Base-by-base conservation (phyloP, 2,329 filamentous ascomycete species). In the Penicillium polonicum region DNA sequence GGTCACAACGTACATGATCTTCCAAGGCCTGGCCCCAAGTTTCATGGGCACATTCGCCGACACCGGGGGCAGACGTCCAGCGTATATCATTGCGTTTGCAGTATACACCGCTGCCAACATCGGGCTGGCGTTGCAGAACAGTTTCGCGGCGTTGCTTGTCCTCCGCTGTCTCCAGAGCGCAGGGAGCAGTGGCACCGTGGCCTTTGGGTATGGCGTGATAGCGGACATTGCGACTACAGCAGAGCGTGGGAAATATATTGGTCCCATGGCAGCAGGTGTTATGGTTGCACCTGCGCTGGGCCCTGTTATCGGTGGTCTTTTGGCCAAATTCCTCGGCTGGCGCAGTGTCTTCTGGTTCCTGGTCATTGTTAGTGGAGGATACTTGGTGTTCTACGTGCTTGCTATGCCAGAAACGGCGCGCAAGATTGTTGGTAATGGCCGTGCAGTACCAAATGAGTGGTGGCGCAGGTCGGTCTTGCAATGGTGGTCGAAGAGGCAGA, bases 381-480 rank as follows among this genome's bases (percentile, higher is more conserved):
- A 65, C 5, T 43, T 67, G 31, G 13, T 65, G 6, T 23, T 63
- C 1, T 63, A 62, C 19, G 31, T 59, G 23, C 27, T 62, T 13
- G 25, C 44, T 35, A 60, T 65, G 60, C 76, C 75, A 0, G 76
- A 77, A 49, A 77, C 75, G 0, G 52, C 62, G n/a, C 70, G 75
- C 8, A 70, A 65, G 33, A 62, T 72, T 41, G 65, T 70, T 33
- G 68, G 66, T 1, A 61, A 71, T 59, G 70, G 70, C 19, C 64
- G 66, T 4, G 57, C 69, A 25, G 60, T 72, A 9, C 60, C 73
- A 17, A 53, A 44, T 19, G 60, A 67, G 45, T 63, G 57, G 54
- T 69, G 67, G 67, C 60, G 61, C 45, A 62, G 59, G 55, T 66
- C 65, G 17, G 52, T 61, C 15, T 12, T 63, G 21, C 63, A 67